phyloP scores from a whole-genome alignment of 176 grass and related monocot species.

The Sorghum bicolor region Sorghum_bicolor_NCBIv3 NC_012878.2:52330001-52330500 shows the following conservation, averaged over 20 bases:
- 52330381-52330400: constrained; percentile 7
- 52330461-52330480: constrained; percentile 1
- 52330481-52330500: not conserved
- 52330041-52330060: not conserved
- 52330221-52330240: constrained; percentile 81
- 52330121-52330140: not conserved
- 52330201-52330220: constrained; percentile 89
- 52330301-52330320: constrained; percentile 57
- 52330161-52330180: not conserved
- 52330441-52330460: not conserved
- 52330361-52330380: constrained; percentile 12
- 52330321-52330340: constrained; percentile 18
- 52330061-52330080: not conserved
- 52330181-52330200: constrained; percentile 80
- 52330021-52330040: not conserved
- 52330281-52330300: constrained; percentile 40
- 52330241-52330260: constrained; percentile 86
- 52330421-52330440: not conserved
- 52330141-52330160: not conserved
- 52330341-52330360: constrained; percentile 2
- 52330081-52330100: not conserved
- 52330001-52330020: not conserved
- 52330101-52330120: not conserved
- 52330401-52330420: not conserved
- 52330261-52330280: constrained; percentile 49